Evolutionary conservation across 148 eudicot genomes (phyloP), one percentile per base, ranked within the genome.

Genomic region (Chenopodium album): DNA sequence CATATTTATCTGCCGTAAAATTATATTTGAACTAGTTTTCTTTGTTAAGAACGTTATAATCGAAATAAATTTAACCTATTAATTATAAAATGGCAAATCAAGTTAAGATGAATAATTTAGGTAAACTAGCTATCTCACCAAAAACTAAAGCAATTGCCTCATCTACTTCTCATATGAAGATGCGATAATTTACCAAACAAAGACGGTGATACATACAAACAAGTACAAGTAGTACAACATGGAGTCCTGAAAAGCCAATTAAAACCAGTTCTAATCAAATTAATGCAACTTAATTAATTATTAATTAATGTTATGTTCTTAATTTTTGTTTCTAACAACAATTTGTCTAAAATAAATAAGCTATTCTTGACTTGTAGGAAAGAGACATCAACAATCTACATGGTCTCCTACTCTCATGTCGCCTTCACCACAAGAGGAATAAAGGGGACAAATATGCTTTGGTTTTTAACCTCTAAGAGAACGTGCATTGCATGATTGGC

Each of bases 341-440:
- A 16, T 56, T 34, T 28, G 19, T 32, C 22, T 66, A 22, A 2
- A 71, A 46, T 23, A 9, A 14, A 60, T 23, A 9, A 14, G 9
- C 3, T 73, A 46, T 13, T 12, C 34, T 69, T 68, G 76, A 73
- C 75, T 72, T 69, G 76, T 76, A 68, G 52, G 86, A 77, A 54
- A 77, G 72, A 47, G 78, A 80, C 83, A 77, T 76, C 2, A 13
- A 72, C 48, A 10, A 76, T 32, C 77, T 60, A 76, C 83, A 76
- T 80, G 83, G 83, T 71, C 86, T 84, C 86, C 80, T 81, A 84
- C 86, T 71, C 29, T 84, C 17, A 84, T 84, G 82, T 84, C 82
- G 70, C 80, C 74, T 63, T 75, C 79, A 54, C 29, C 52, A 75
- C 28, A 60, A 74, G 22, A 62, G 14, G 32, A 52, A 75, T 60